Evolutionary conservation across 2,329 filamentous ascomycete genomes (phyloP), one percentile per base, ranked within the genome.

Genomic region (Calonectria pauciramosa): DNA sequence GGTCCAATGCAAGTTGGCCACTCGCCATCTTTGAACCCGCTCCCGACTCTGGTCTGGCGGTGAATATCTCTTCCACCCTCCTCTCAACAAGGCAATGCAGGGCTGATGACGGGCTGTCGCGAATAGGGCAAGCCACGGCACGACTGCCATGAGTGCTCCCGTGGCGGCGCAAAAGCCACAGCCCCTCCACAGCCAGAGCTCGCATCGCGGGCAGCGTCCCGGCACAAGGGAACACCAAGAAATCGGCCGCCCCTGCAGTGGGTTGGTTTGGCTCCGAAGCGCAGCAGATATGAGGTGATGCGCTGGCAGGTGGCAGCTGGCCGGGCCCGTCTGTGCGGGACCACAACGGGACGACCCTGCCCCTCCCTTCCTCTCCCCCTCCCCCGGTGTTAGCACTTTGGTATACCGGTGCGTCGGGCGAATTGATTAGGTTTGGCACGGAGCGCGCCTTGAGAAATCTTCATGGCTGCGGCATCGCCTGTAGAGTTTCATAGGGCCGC

Each of bases 201-300:
- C 69, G 26, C 60, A 16, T 59, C 75, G 9, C 23, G 44, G 4
- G n/a, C 44, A 47, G 44, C 52, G 66, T 78, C 74, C 78, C 78
- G 76, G 76, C 74, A 79, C 77, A 74, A 77, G 70, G 77, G 78
- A 78, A 76, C 76, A 75, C 74, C 70, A 76, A 73, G 75, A 26
- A 60, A 26, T 36, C 32, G 56, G 4, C 56, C n/a, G 23, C 65
- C 51, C 14, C 63, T 49, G 49, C 71, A 51, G 56, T 72, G 63
- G 72, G 54, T 67, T 64, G 23, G 16, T 59, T 51, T 36, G 38
- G 34, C 44, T 52, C 38, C 44, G 60, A 36, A 32, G 51, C 34
- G 54, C 44, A 68, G 32, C 41, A 32, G 49, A 54, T 51, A 65
- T 67, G 72, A 68, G 72, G 72, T 69, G 72, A 71, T 71, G 72